Conservation (phyloP, 805 yeast genomes). For the Nakazawaea wickerhamii region DNA sequence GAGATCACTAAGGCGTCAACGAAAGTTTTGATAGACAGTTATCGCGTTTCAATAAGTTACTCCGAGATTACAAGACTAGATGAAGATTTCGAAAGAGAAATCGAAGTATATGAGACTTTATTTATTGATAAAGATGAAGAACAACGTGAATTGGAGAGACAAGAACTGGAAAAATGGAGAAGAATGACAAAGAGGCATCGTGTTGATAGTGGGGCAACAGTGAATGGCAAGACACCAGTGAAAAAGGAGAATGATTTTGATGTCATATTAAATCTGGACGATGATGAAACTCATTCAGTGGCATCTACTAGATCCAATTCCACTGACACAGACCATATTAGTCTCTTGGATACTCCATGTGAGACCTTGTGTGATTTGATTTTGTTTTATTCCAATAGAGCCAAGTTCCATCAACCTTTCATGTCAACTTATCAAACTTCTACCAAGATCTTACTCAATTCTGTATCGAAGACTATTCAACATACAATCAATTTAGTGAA, state of each 20-base stretch:
- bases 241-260: constrained; percentile 13
- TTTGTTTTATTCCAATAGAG: constrained; percentile 42
- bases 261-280: constrained; percentile 16
- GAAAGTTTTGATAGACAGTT: constrained; percentile 45
- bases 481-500: constrained; percentile 30
- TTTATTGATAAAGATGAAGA: constrained; percentile 20
- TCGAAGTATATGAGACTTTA: constrained; percentile 28
- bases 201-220: constrained; percentile 14
- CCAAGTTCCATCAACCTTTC: constrained; percentile 48
- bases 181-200: constrained; percentile 14
- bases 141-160: constrained; percentile 14
- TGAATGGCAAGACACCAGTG: constrained; percentile 12
- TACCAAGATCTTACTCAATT: constrained; percentile 32
- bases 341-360: constrained; percentile 23
- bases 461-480: constrained; percentile 33
- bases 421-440: constrained; percentile 32
- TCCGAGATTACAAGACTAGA: constrained; percentile 37
- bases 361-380: constrained; percentile 41
- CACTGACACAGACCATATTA: not conserved
- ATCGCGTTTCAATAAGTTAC: constrained; percentile 38
- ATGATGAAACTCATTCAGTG: constrained; percentile 17
- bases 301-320: not conserved
- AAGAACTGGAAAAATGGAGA: constrained; percentile 12
- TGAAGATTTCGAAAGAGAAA: constrained; percentile 36
- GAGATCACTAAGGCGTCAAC: constrained; percentile 45